These are phyloP conservation scores for Endocalyx cinctus DNA, from an alignment of 2,329 filamentous ascomycete genomes.

Conservation along the genomic window DNA sequence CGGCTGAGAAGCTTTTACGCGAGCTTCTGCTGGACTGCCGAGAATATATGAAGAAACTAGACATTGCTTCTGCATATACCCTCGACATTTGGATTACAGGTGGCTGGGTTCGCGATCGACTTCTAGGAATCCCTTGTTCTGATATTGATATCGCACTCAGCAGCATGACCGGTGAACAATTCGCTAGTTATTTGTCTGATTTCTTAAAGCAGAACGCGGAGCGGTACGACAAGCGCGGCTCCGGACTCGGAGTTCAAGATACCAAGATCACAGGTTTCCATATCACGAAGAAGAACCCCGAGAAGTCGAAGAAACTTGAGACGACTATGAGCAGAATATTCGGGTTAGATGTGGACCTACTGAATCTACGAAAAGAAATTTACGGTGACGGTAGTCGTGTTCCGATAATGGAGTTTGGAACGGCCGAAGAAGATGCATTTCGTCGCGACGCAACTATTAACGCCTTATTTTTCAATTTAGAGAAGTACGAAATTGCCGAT, in stretches of 20 bases:
- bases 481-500: conserved; percentile 5
- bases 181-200: conserved; percentile 4
- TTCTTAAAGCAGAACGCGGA: conserved; percentile 4
- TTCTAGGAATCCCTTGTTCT: conserved; percentile 5
- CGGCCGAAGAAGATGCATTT: conserved; percentile 5
- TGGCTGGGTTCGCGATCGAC: conserved; percentile 6
- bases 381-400: conserved; percentile 3
- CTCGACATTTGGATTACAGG: conserved; percentile 6
- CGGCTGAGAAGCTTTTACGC: conserved; percentile 4
- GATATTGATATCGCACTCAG: conserved; percentile 6
- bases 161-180: conserved; percentile 5
- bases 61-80: no score
- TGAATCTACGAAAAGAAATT: conserved; percentile 7
- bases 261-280: conserved; percentile 5
- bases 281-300: conserved; percentile 4
- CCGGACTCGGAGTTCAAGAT: conserved; percentile 3
- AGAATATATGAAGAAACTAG: conserved; percentile 3
- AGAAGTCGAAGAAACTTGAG: conserved; percentile 6
- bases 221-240: conserved; percentile 3
- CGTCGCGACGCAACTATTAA: conserved; percentile 7
- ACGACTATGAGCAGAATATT: conserved; percentile 5
- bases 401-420: conserved; percentile 5
- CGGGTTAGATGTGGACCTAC: conserved; percentile 5
- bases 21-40: conserved; percentile 5
- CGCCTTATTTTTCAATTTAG: conserved; percentile 6